Evolutionary conservation across 2,329 filamentous ascomycete genomes (phyloP), one percentile per base, ranked within the genome.

Genomic region (Seiridium unicorne): DNA sequence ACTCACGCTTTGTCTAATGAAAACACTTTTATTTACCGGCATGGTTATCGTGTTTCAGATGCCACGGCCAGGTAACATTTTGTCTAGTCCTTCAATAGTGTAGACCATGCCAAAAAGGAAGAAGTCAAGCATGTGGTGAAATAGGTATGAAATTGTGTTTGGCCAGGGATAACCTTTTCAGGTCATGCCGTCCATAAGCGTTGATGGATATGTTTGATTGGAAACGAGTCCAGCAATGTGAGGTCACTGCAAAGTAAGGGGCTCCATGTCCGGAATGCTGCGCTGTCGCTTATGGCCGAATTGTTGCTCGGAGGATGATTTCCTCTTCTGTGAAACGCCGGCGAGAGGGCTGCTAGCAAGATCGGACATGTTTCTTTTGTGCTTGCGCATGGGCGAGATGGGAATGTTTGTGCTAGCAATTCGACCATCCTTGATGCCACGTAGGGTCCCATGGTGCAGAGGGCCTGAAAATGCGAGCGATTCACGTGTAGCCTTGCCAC

Each of bases 331-430:
- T 35, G 80, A 77, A 34, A 76, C 64, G 3, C 74, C 70, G 35
- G 81, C 79, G 8, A 84, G 75, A 26, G 83, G 82, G 66, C 82
- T 85, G 62, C 79, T 79, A 44, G 76, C 69, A 42, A 77, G 65
- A 59, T 81, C 79, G 55, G 77, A 72, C 68, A 76, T 69, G 32
- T 7, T 44, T 60, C 75, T 78, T 74, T 84, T 86, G 47, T 83
- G 82, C 62, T 86, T 84, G 55, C 88, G 83, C 53, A 85, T 78
- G 1, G 89, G 89, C 3, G 89, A 90, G 62, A 91, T 83, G n/a
- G 88, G 88, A 2, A 85, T 82, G 44, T 85, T 85, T 44, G 87
- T 88, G 40, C 86, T 87, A 60, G 83, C 82, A 64, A 90, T 83
- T 60, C 88, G 83, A 64, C 88, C 88, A 57, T 83, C 82, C 69